Base-by-base conservation (phyloP, 306 rosid genomes). In the Luffa aegyptiaca region DNA sequence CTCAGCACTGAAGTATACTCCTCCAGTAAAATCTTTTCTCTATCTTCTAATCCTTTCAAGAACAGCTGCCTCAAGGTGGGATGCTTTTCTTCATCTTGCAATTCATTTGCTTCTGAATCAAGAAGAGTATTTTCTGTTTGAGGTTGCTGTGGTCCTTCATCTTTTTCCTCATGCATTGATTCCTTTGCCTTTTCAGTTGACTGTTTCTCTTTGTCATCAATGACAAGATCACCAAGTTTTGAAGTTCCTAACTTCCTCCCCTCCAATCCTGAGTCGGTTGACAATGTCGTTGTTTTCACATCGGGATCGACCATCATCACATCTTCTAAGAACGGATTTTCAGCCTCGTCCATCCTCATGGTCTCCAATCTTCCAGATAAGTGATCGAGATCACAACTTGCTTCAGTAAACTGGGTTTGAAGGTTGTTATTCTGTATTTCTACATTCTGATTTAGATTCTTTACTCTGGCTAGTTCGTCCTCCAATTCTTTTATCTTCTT, bases 1-100 rank as follows among this genome's bases (percentile, higher is more conserved):
- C 76, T 84, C 37, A 91, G 85, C 75, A 93, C 90, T 74, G 96
- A 86, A 48, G 91, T 87, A 78, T 88, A 91, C 86, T 95, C 98
- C 12, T 90, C 94, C 65, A 90, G 81, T 36, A 88, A 73, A 84
- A 84, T 77, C 76, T 85, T 90, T 66, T 95, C 97, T 84, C 92
- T 91, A 31, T 90, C 96, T 80, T 90, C 97, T 80, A 88, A 81
- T 61, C 88, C 97, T 82, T 82, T 87, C 14, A 81, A 77, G 80
- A 92, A 86, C 83, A 87, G 11, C 11, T 88, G 90, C 80, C 91
- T 90, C 97, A 92, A 87, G 52, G 88, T 86, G 2, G 92, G 92
- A 58, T 83, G 87, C 42, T 49, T 89, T 77, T 80, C 83, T 83
- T 84, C 96, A 74, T 75, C 84, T 12, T 69, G 89, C 42, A 16